Percentiles rank a stretch among this genome's conserved stretches.
These are phyloP conservation scores for Volvox africanus DNA, from an alignment of 139 green algal species.

Conservation along the genomic window DNA sequence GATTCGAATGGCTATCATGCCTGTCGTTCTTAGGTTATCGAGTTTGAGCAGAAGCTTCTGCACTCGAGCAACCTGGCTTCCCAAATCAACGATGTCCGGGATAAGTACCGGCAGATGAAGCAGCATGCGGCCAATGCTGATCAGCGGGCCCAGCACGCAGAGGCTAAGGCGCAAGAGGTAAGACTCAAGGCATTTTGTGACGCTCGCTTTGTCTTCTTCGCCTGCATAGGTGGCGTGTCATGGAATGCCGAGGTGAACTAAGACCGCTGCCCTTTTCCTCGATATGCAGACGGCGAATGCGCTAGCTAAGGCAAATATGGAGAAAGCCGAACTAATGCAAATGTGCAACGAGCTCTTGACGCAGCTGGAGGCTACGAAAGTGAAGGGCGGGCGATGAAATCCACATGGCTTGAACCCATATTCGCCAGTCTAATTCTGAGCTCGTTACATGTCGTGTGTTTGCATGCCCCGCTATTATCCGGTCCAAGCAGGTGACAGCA, in stretches of 20 bases:
- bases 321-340: conserved; percentile 29
- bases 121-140: neutral
- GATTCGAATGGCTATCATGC: no score
- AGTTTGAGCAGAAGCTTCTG: conserved; percentile 37
- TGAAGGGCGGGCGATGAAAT: neutral
- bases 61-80: neutral
- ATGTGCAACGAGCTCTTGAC: conserved; percentile 45
- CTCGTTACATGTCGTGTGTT: no score
- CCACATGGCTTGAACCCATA: no score
- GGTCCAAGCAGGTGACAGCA: no score
- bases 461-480: no score
- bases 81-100: neutral
- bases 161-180: conserved; percentile 24
- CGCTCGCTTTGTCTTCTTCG: no score
- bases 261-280: no score
- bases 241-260: no score
- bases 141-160: neutral
- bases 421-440: no score
- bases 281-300: no score
- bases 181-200: no score
- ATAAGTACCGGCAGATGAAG: conserved; percentile 20
- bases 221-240: no score
- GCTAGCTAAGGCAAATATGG: neutral
- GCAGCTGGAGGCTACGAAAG: conserved; percentile 33
- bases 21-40: neutral